Evolutionary conservation across 805 yeast species (phyloP).

Genomic region (Danielia oregonensis): DNA sequence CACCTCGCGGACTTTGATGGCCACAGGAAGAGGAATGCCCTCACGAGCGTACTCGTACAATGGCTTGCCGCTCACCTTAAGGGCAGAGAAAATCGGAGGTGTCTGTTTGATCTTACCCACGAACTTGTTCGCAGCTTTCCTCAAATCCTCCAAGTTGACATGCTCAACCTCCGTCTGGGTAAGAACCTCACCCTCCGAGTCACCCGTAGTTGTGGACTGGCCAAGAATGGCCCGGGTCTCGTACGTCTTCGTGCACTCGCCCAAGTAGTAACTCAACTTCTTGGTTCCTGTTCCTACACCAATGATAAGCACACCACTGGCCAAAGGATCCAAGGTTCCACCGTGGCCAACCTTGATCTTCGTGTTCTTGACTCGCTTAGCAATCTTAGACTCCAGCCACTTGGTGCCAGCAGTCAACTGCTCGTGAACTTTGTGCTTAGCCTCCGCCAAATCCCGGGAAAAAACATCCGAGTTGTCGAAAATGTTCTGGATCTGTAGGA

Average conservation of each 20-base stretch:
- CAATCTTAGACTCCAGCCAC: conserved; percentile 45
- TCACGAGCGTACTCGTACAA: conserved; percentile 91
- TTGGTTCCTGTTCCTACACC: conserved; percentile 96
- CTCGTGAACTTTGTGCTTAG: conserved; percentile 42
- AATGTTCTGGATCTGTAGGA: conserved; percentile 59
- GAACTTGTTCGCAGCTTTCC: conserved; percentile 54
- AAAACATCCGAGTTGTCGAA: conserved; percentile 61
- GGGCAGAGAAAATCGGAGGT: conserved; percentile 93
- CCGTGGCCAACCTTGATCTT: conserved; percentile 96
- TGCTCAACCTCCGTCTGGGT: conserved; percentile 55
- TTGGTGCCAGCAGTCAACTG: conserved; percentile 36
- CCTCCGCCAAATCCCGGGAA: conserved; percentile 47
- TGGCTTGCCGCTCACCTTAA: conserved; percentile 92
- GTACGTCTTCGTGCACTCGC: conserved; percentile 74
- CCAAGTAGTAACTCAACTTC: conserved; percentile 63
- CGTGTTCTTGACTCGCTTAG: conserved; percentile 47
- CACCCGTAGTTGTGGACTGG: conserved; percentile 89
- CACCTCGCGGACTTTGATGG: conserved; percentile 76
- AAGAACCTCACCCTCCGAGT: conserved; percentile 79
- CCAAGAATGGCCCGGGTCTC: conserved; percentile 86
- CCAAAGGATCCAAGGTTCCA: conserved; percentile 93
- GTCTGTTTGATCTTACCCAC: conserved; percentile 82
- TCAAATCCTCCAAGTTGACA: conserved; percentile 51
- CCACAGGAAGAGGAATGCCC: conserved; percentile 77
- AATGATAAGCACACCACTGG: conserved; percentile 88